phyloP scores from a whole-genome alignment of 1,284 basidiomycete species.

The Mycosarcoma mackinlayi region DNA sequence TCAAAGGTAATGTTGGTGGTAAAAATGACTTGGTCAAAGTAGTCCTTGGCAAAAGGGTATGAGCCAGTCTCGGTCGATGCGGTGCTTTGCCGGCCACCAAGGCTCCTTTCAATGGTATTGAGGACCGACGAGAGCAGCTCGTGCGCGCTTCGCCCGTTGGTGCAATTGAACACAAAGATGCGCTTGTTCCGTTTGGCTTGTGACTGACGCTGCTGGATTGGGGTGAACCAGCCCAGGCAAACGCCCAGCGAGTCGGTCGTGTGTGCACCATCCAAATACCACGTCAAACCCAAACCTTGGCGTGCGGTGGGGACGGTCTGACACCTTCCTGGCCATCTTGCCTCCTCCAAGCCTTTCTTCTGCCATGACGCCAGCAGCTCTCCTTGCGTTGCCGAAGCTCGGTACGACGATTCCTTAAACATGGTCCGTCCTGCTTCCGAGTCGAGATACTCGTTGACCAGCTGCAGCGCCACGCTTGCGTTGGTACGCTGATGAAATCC shows the following conservation, averaged over 20 bases:
- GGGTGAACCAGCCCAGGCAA: constrained; percentile 83
- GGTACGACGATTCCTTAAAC: constrained; percentile 31
- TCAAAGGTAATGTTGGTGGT: constrained; percentile 95
- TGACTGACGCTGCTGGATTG: constrained; percentile 12
- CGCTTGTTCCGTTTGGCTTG: constrained; percentile 69
- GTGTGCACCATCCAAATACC: constrained; percentile 96
- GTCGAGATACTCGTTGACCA: constrained; percentile 79
- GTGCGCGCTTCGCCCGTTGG: constrained; percentile 83
- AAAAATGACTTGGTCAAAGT: constrained; percentile 88
- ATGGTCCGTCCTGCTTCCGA: constrained; percentile 63
- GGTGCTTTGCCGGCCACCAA: constrained; percentile 1
- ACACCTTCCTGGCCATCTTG: constrained; percentile 96
- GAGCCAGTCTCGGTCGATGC: not conserved
- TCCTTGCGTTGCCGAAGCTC: not conserved
- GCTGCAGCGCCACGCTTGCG: constrained; percentile 84
- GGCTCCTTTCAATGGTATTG: constrained; percentile 46
- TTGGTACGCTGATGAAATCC: constrained; percentile 92
- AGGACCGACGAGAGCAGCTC: constrained; percentile 78
- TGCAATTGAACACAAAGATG: constrained; percentile 94
- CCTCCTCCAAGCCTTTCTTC: constrained; percentile 75
- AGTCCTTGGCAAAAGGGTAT: constrained; percentile 46
- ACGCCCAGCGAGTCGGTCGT: constrained; percentile 88
- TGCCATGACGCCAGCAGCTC: constrained; percentile 69
- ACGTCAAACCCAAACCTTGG: constrained; percentile 72
- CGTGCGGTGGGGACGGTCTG: constrained; percentile 77